Conservation (phyloP, 805 yeast species). For the Debaryomyces prosopidis region DNA sequence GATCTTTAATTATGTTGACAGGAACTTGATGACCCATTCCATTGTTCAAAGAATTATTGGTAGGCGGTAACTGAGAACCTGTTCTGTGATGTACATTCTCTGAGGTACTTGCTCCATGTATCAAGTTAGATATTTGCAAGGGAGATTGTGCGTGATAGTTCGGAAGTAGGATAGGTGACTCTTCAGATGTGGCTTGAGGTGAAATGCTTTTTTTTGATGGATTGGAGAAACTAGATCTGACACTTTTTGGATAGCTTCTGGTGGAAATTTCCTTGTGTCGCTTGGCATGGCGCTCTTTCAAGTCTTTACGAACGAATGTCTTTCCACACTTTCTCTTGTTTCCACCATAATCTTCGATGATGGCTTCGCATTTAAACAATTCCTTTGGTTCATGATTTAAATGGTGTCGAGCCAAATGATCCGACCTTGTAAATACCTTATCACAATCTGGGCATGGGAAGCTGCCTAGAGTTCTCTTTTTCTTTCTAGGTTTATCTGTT, state of each 20-base stretch:
- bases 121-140: slow-evolving; percentile 19
- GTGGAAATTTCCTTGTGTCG: slow-evolving; percentile 18
- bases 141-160: slow-evolving; percentile 7
- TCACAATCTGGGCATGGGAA: slow-evolving; percentile 46
- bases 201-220: background rate
- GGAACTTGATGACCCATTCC: background rate
- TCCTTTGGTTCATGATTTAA: slow-evolving; percentile 57
- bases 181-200: background rate
- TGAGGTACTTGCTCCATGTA: slow-evolving; percentile 7
- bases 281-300: slow-evolving; percentile 42
- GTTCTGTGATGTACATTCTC: background rate
- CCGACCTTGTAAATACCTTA: slow-evolving; percentile 59
- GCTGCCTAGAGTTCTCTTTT: slow-evolving; percentile 29
- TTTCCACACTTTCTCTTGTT: slow-evolving; percentile 50
- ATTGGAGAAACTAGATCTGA: background rate
- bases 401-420: slow-evolving; percentile 64
- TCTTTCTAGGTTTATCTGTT: slow-evolving; percentile 12
- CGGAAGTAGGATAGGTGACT: background rate
- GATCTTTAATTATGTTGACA: background rate
- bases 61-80: background rate
- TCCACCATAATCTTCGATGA: slow-evolving; percentile 38
- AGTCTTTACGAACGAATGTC: slow-evolving; percentile 63
- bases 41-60: background rate
- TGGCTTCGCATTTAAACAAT: slow-evolving; percentile 57
- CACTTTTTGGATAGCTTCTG: background rate